Percentiles rank a stretch among this genome's conserved stretches.
Conservation (phyloP, 2,329 filamentous ascomycete species). For the Trichothecium sympodiale region DNA sequence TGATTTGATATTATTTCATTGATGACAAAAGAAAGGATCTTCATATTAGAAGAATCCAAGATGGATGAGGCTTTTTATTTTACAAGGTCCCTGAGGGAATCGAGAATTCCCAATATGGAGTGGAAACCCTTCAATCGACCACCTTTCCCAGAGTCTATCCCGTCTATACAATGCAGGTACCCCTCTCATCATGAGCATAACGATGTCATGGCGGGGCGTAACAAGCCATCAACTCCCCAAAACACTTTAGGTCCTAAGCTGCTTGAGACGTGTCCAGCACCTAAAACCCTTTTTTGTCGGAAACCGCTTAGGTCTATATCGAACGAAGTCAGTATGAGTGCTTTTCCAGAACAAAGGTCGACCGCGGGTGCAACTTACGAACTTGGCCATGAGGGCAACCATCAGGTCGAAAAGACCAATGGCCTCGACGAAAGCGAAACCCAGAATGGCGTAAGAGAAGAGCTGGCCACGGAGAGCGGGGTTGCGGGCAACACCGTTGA, state of each 20-base stretch:
- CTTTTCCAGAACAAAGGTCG: constrained; percentile 1
- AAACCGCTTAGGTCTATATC: constrained; percentile 27
- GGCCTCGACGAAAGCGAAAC: constrained; percentile 91
- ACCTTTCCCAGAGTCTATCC: constrained; percentile 22
- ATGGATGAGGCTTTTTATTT: constrained; percentile 32
- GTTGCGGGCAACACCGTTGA: constrained; percentile 88
- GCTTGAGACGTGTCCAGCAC: not conserved
- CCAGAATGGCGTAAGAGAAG: constrained; percentile 91
- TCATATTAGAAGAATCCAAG: constrained; percentile 21
- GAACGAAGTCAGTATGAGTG: constrained; percentile 5
- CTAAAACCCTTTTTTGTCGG: constrained; percentile 5
- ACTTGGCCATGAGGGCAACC: constrained; percentile 91
- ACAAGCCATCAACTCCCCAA: too few relatives aligned
- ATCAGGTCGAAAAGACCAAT: constrained; percentile 83
- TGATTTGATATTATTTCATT: constrained; percentile 1
- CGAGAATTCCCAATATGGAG: constrained; percentile 22
- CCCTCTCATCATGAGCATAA: constrained; percentile 22
- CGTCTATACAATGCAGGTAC: constrained; percentile 27
- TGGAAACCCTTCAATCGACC: constrained; percentile 18
- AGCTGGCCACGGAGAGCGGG: constrained; percentile 89
- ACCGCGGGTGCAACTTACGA: constrained; percentile 41
- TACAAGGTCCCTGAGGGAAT: constrained; percentile 26
- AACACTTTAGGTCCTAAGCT: too few relatives aligned
- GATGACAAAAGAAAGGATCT: constrained; percentile 15
- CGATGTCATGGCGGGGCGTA: constrained; percentile 5